Base-by-base conservation (phyloP, 768 basidiomycete species). In the Calvatia gigantea region DNA sequence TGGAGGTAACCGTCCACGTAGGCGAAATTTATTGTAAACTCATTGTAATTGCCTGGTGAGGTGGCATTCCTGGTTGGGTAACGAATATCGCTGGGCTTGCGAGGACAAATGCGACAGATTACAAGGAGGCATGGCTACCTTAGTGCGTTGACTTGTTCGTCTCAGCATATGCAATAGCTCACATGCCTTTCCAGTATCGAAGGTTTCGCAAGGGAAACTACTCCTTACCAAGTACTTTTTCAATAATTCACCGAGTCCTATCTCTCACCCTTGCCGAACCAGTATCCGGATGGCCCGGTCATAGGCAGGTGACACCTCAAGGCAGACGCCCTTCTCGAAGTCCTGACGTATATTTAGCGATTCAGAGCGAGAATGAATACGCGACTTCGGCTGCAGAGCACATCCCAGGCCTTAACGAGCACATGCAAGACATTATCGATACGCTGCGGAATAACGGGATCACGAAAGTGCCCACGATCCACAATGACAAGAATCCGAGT, bases 81-180 rank as follows among this genome's bases (percentile, higher is more conserved):
- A 74, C 74, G 1, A 76, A 78, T 59, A 67, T 78, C 17, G 66
- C 76, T 3, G 82, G 80, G n/a, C 68, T 76, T 39, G 76, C 86
- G 2, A 76, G 86, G 21, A 87, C 85, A 17, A 85, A 84, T 57
- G 77, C 77, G 3, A 79, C 78, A 1, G 78, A 81, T 56, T 87
- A 80, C 65, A 69, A 68, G 6, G 74, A 68, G 9, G 76, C 83
- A 0, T 88, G 87, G 83, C 67, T 71, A 9, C 69, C 71, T 3
- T 71, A 70, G 70, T 73, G 42, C n/a, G 65, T 59, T 23, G 6
- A 0, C 21, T 29, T 17, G 49, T 53, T 11, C 15, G 19, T 19
- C 19, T 9, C 41, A 6, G 17, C 1, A 42, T 25, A 21, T 3
- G 8, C 4, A 6, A 12, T 50, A 27, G 38, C 32, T 31, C 9